phyloP scores from a whole-genome alignment of 2,329 filamentous ascomycete genomes.

The Exophiala phaeomuriformis region DNA sequence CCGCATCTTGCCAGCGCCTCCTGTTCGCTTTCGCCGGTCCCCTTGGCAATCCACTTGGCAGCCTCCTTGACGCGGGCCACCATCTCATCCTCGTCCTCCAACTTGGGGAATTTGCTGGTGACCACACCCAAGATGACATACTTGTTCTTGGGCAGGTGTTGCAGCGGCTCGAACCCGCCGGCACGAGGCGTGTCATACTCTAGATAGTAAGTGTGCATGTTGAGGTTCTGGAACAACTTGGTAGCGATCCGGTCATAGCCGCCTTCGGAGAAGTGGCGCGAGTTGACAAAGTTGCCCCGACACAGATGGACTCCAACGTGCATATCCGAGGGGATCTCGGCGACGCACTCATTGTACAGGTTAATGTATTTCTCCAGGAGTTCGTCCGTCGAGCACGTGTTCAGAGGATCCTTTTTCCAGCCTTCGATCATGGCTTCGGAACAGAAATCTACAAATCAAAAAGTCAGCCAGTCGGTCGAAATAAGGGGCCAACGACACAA shows the following conservation, averaged over 20 bases:
- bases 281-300: constrained; percentile 52
- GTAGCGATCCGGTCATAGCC: constrained; percentile 56
- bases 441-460: constrained; percentile 51
- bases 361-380: constrained; percentile 63
- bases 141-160: constrained; percentile 49
- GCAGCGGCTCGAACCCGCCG: constrained; percentile 55
- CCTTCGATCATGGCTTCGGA: constrained; percentile 58
- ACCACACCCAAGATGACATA: constrained; percentile 54
- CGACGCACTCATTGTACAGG: constrained; percentile 62
- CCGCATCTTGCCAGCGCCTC: constrained; percentile 58
- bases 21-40: constrained; percentile 52
- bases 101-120: constrained; percentile 50
- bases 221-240: constrained; percentile 52
- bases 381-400: constrained; percentile 57
- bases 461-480: neutral
- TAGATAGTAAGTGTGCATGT: constrained; percentile 56
- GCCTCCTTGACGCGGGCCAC: constrained; percentile 49
- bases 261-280: constrained; percentile 55
- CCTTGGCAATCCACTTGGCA: constrained; percentile 58
- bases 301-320: constrained; percentile 67
- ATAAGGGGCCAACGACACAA: constrained; percentile 28
- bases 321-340: constrained; percentile 55
- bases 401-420: constrained; percentile 56
- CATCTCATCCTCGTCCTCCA: constrained; percentile 54
- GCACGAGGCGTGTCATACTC: constrained; percentile 56